Evolutionary conservation across 2,329 filamentous ascomycete genomes (phyloP).

Genomic region (Cladophialophora psammophila): DNA sequence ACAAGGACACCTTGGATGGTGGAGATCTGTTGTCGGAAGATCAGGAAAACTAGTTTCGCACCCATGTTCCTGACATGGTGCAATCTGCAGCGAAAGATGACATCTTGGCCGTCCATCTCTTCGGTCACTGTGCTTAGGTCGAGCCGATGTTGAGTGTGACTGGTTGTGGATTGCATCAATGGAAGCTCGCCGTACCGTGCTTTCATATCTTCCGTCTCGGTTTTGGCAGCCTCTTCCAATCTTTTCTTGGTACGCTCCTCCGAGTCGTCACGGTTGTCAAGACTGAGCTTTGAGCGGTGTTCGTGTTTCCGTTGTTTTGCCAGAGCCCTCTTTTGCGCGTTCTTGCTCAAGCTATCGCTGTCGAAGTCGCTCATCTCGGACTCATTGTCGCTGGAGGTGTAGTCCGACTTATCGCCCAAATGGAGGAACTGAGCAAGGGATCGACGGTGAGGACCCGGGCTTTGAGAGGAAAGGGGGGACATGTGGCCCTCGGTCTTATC

Average conservation of each 20-base stretch:
- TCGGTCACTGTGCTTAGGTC: conserved; percentile 61
- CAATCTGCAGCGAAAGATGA: conserved; percentile 74
- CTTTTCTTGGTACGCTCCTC: conserved; percentile 51
- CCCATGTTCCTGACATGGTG: conserved; percentile 84
- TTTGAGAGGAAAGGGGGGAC: conserved; percentile 39
- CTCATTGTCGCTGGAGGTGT: conserved; percentile 51
- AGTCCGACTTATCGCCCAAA: conserved; percentile 41
- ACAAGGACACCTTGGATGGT: conserved; percentile 85
- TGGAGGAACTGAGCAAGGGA: conserved; percentile 52
- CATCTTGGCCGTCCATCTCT: conserved; percentile 63
- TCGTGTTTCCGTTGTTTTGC: conserved; percentile 50
- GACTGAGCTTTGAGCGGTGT: conserved; percentile 51
- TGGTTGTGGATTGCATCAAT: conserved; percentile 64
- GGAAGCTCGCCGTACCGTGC: conserved; percentile 65
- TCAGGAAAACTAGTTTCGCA: conserved; percentile 80
- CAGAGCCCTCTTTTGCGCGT: conserved; percentile 53
- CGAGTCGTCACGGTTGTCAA: conserved; percentile 52
- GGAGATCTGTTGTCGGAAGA: conserved; percentile 82
- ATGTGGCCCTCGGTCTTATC: conserved; percentile 23
- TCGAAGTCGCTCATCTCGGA: conserved; percentile 46
- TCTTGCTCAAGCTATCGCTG: conserved; percentile 51
- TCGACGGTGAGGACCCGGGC: conserved; percentile 48
- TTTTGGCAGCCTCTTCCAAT: conserved; percentile 58
- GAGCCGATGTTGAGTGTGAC: conserved; percentile 56
- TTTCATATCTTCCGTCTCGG: conserved; percentile 66